phyloP scores from a whole-genome alignment of 495 filamentous ascomycete genomes.

The Penicillium arizonense region DNA sequence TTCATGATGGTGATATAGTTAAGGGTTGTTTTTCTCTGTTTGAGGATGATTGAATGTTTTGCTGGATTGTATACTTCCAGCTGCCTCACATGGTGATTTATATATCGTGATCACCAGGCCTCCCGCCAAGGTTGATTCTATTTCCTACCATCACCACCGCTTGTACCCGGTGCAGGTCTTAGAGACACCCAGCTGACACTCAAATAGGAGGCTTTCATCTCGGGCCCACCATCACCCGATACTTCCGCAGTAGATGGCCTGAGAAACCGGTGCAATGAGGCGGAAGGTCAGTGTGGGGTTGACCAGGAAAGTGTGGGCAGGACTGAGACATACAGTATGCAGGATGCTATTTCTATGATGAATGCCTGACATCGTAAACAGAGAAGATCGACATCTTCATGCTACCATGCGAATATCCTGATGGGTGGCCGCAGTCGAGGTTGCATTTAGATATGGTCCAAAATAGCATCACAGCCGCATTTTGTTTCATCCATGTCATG shows the following conservation, averaged over 20 bases:
- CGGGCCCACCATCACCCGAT: background rate
- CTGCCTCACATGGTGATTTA: conserved; percentile 6
- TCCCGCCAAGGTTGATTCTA: conserved; percentile 7
- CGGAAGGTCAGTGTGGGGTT: conserved; percentile 1
- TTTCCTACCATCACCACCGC: conserved; percentile 2
- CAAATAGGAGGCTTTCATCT: background rate
- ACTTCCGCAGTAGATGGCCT: background rate
- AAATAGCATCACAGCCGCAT: conserved; percentile 6
- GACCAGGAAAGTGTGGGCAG: background rate
- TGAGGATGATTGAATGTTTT: background rate
- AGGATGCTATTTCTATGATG: background rate
- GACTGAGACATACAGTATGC: background rate
- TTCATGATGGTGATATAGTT: conserved; percentile 16
- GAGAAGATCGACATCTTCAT: background rate
- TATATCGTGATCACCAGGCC: conserved; percentile 11
- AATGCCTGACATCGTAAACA: background rate
- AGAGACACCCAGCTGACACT: conserved; percentile 17
- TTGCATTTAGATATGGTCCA: conserved; percentile 13
- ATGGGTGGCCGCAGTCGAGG: conserved; percentile 6
- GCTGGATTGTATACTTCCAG: background rate
- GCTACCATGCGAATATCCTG: background rate
- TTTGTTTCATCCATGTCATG: background rate
- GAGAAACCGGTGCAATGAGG: conserved; percentile 7
- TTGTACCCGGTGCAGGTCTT: conserved; percentile 18
- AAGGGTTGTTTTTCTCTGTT: background rate